Conservation (phyloP, 202 grass and related monocot genomes). For the Musa balbisiana region DNA sequence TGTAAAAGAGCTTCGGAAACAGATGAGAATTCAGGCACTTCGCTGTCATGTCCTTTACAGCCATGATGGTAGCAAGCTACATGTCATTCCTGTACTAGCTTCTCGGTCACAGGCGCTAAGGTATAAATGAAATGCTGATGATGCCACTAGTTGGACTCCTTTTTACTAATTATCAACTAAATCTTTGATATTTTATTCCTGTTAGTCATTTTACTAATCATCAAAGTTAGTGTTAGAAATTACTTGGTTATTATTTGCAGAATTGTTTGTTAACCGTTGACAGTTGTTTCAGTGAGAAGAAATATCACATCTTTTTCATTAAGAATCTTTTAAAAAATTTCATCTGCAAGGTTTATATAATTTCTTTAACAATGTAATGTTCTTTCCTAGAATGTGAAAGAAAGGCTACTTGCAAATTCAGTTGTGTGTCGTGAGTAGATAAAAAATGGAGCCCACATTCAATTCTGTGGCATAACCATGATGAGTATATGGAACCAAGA, state of each 20-base stretch:
- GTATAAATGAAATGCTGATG: slow-evolving; percentile 31
- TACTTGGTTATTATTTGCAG: no score
- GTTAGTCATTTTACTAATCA: neutral
- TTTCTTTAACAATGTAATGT: no score
- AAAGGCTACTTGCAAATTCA: no score
- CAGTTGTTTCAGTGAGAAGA: neutral
- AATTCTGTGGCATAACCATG: neutral
- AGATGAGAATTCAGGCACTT: slow-evolving; percentile 93
- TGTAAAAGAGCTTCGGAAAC: slow-evolving; percentile 73
- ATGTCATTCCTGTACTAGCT: slow-evolving; percentile 88
- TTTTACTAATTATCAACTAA: neutral
- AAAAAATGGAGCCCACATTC: neutral
- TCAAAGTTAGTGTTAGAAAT: neutral
- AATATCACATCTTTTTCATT: neutral
- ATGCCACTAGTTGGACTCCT: neutral
- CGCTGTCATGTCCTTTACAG: slow-evolving; percentile 88
- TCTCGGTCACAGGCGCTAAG: slow-evolving; percentile 93
- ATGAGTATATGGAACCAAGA: neutral
- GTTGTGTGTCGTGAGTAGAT: neutral
- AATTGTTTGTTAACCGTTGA: neutral
- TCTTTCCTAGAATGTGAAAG: no score
- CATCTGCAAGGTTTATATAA: neutral
- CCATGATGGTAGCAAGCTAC: slow-evolving; percentile 80
- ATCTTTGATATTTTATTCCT: neutral
- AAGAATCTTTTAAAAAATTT: neutral